Evolutionary conservation across 306 rosid genomes (phyloP).

Genomic region (Malus domestica): DNA sequence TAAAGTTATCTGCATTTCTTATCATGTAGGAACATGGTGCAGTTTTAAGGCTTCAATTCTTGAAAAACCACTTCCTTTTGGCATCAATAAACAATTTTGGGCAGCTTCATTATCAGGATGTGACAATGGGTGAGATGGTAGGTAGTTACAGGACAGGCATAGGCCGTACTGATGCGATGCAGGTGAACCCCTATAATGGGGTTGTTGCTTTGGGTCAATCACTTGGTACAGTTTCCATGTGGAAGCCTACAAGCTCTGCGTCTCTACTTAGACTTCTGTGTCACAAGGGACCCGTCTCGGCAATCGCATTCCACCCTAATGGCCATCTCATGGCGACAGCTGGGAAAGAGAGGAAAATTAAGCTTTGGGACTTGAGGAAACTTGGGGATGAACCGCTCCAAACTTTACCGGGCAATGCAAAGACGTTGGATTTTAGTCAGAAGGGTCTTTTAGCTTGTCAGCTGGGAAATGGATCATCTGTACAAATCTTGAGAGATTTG

Average conservation of each 20-base stretch:
- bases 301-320: constrained; percentile 74
- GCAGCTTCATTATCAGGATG: constrained; percentile 81
- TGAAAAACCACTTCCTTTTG: constrained; percentile 72
- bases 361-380: constrained; percentile 91
- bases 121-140: constrained; percentile 55
- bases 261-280: constrained; percentile 74
- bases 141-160: constrained; percentile 57
- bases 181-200: constrained; percentile 60
- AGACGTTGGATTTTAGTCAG: constrained; percentile 81
- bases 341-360: constrained; percentile 67
- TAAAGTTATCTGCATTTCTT: not conserved
- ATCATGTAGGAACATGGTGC: constrained; percentile 71
- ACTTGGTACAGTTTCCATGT: constrained; percentile 73
- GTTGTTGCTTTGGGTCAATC: constrained; percentile 87
- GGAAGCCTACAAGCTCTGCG: constrained; percentile 79
- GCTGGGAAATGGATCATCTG: constrained; percentile 42
- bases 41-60: constrained; percentile 66
- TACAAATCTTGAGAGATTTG: constrained; percentile 48
- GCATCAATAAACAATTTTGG: constrained; percentile 70
- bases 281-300: constrained; percentile 70
- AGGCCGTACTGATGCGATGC: constrained; percentile 79
- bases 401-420: constrained; percentile 62
- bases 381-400: constrained; percentile 50
- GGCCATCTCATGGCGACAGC: constrained; percentile 89
- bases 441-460: constrained; percentile 68